These are phyloP conservation scores for Vaccinium vitisidaea DNA, from an alignment of 148 eudicot genomes.

Conservation along the genomic window DNA sequence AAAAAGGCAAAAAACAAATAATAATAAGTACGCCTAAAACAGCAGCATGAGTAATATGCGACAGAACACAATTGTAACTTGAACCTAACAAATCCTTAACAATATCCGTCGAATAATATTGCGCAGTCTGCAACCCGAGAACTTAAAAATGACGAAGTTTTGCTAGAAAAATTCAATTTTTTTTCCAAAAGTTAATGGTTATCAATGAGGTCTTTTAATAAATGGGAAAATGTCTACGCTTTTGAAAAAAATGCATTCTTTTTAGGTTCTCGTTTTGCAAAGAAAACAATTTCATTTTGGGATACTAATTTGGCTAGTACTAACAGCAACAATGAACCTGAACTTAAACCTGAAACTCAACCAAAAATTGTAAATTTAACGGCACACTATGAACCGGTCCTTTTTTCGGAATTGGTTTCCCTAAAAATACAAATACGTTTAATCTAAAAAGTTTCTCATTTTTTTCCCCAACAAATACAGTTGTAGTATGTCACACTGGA, in stretches of 20 bases:
- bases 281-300: too few relatives aligned
- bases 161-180: too few relatives aligned
- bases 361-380: slow-evolving; percentile 6
- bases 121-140: too few relatives aligned
- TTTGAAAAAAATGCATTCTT: too few relatives aligned
- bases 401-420: background rate
- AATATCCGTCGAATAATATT: background rate
- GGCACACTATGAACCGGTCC: background rate
- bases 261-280: too few relatives aligned
- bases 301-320: background rate
- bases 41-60: background rate
- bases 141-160: too few relatives aligned
- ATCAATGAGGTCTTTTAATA: too few relatives aligned
- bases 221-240: too few relatives aligned
- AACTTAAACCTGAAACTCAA: background rate
- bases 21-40: background rate
- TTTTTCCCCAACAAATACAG: background rate
- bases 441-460: background rate
- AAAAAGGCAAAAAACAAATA: background rate
- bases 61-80: background rate
- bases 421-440: background rate
- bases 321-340: background rate
- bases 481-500: background rate
- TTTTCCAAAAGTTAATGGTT: too few relatives aligned
- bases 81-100: background rate